A percentile compares a stretch with the other conserved stretches of the same genome.
These are phyloP conservation scores for Cucurbitaria berberidis DNA, from an alignment of 2,329 filamentous ascomycete genomes.

Conservation along the genomic window DNA sequence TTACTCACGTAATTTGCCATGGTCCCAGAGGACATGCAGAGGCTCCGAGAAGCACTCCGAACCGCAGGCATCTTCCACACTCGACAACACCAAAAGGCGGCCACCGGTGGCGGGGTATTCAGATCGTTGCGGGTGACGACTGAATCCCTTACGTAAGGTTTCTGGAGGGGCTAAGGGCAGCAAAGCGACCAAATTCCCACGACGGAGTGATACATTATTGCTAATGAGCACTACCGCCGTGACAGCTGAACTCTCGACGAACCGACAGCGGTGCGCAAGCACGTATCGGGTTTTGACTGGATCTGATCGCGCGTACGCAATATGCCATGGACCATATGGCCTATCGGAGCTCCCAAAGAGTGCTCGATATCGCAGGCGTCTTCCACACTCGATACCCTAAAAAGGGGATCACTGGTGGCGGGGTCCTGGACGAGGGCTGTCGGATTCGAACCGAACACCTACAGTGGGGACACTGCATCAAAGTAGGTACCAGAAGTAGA, in stretches of 20 bases:
- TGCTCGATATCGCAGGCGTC: background rate
- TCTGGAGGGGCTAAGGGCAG: background rate
- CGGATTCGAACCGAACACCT: background rate
- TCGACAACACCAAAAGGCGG: background rate
- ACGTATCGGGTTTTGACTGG: background rate
- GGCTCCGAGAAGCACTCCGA: background rate
- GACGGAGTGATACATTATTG: background rate
- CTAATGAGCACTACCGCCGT: background rate
- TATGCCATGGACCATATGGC: background rate
- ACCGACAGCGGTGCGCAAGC: background rate
- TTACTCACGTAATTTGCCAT: background rate
- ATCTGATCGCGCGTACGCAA: background rate
- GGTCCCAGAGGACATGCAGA: background rate
- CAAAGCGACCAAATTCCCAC: background rate
- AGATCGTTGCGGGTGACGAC: background rate
- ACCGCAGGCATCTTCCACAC: background rate
- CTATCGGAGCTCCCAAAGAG: background rate
- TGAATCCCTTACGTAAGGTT: background rate
- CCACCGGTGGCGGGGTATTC: background rate
- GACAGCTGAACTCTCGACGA: background rate
- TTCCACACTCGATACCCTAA: background rate
- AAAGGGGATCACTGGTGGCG: background rate
- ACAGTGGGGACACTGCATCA: background rate
- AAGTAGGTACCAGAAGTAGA: background rate
- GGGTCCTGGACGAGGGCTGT: background rate